Evolutionary conservation across 2,329 filamentous ascomycete genomes (phyloP).

Genomic region (Fusarium luffae): DNA sequence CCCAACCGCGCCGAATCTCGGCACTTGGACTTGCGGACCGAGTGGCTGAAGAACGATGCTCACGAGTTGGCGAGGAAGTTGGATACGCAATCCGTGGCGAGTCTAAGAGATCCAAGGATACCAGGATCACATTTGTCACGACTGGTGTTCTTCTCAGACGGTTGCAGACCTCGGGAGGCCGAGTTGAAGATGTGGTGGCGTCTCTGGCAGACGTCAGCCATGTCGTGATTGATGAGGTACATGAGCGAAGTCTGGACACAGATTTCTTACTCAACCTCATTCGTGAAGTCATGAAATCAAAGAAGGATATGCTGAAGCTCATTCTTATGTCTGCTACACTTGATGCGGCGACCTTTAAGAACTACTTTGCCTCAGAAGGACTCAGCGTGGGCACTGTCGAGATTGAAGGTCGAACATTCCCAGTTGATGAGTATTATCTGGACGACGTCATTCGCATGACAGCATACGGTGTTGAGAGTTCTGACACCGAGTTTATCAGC

Average conservation of each 20-base stretch:
- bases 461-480: slow-evolving; percentile 70
- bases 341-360: slow-evolving; percentile 75
- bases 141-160: slow-evolving; percentile 94
- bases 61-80: slow-evolving; percentile 83
- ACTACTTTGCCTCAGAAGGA: slow-evolving; percentile 77
- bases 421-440: slow-evolving; percentile 90
- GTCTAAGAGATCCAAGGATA: slow-evolving; percentile 80
- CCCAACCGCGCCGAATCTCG: slow-evolving; percentile 93
- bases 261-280: slow-evolving; percentile 96
- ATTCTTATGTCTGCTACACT: slow-evolving; percentile 99
- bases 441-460: slow-evolving; percentile 90
- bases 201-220: slow-evolving; percentile 92
- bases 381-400: slow-evolving; percentile 74
- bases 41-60: slow-evolving; percentile 91
- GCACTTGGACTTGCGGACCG: slow-evolving; percentile 93
- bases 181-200: slow-evolving; percentile 80
- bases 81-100: slow-evolving; percentile 98
- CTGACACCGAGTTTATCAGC: slow-evolving; percentile 58
- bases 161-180: slow-evolving; percentile 88
- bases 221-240: slow-evolving; percentile 94
- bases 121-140: slow-evolving; percentile 98
- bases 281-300: slow-evolving; percentile 84
- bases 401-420: slow-evolving; percentile 90
- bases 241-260: slow-evolving; percentile 97
- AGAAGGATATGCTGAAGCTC: slow-evolving; percentile 84